Evolutionary conservation across 768 basidiomycete species (phyloP).

Genomic region (Daedalea quercina): DNA sequence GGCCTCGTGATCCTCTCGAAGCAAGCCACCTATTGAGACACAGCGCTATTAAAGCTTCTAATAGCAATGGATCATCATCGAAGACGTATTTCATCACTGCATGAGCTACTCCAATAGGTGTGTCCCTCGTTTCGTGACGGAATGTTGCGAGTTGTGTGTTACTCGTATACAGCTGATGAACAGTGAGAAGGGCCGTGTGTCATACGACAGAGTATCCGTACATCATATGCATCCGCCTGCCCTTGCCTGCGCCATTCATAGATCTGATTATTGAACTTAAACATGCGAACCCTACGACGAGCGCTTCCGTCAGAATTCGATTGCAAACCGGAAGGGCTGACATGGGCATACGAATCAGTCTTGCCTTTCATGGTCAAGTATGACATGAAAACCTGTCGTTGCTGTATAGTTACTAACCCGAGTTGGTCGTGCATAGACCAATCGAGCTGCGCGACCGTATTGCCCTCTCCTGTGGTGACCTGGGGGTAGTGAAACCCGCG

Average conservation of each 20-base stretch:
- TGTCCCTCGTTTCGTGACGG: constrained; percentile 43
- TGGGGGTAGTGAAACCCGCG: too few relatives aligned
- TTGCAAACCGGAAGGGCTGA: neutral
- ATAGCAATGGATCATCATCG: constrained; percentile 49
- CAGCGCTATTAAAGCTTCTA: constrained; percentile 58
- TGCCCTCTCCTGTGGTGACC: constrained; percentile 42
- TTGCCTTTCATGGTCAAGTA: constrained; percentile 53
- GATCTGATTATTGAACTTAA: constrained; percentile 48
- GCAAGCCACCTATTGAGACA: constrained; percentile 67
- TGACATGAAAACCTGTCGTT: constrained; percentile 52
- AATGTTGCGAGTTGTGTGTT: constrained; percentile 49
- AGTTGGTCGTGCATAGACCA: constrained; percentile 31
- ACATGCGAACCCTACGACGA: constrained; percentile 48
- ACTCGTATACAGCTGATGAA: constrained; percentile 21
- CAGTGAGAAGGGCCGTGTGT: constrained; percentile 32
- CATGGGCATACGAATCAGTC: constrained; percentile 42
- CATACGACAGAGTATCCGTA: constrained; percentile 26
- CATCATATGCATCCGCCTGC: constrained; percentile 54
- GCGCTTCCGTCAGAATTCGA: constrained; percentile 10
- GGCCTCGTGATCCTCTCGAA: constrained; percentile 40
- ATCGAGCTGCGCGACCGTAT: constrained; percentile 47
- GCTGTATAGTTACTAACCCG: constrained; percentile 44
- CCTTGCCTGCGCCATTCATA: constrained; percentile 62
- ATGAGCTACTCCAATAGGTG: constrained; percentile 58
- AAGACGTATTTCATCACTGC: constrained; percentile 62